Evolutionary conservation across 2,329 filamentous ascomycete genomes (phyloP).

Genomic region (Cytospora mali): DNA sequence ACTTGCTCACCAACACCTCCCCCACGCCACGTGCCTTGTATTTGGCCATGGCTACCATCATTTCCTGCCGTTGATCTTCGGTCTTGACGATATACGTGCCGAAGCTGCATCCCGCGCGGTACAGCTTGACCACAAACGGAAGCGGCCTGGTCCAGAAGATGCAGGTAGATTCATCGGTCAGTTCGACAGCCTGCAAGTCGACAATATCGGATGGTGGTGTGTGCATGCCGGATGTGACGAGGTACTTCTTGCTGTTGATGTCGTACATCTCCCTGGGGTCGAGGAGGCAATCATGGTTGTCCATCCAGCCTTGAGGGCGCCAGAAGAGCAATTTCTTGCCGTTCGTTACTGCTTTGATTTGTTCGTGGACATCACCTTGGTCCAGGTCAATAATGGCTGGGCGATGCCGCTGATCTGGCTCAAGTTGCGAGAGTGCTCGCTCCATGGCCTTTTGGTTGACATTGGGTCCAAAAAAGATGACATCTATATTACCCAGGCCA

Average conservation of each 20-base stretch:
- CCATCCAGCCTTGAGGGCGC: constrained; percentile 34
- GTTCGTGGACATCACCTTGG: constrained; percentile 1
- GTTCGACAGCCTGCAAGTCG: constrained; percentile 23
- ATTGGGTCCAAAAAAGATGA: constrained; percentile 31
- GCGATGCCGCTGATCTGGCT: constrained; percentile 30
- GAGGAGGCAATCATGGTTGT: constrained; percentile 30
- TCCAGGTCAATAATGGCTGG: constrained; percentile 29
- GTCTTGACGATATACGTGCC: constrained; percentile 32
- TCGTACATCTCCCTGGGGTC: constrained; percentile 31
- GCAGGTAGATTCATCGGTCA: constrained; percentile 13
- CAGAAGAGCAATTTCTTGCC: constrained; percentile 32
- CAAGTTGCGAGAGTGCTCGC: constrained; percentile 30
- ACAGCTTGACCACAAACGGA: constrained; percentile 33
- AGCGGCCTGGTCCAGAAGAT: constrained; percentile 24
- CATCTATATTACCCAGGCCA: constrained; percentile 32
- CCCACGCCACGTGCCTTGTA: constrained; percentile 29
- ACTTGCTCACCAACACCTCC: constrained; percentile 31
- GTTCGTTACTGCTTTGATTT: constrained; percentile 23
- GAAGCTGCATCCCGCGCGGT: constrained; percentile 33
- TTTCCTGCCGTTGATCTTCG: constrained; percentile 22
- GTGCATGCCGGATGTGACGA: constrained; percentile 30
- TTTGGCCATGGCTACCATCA: constrained; percentile 24
- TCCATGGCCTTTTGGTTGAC: constrained; percentile 28
- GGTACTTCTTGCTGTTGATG: constrained; percentile 33
- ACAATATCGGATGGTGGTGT: constrained; percentile 29